Evolutionary conservation across 495 filamentous ascomycete genomes (phyloP).

Genomic region (Bombardia bombarda): DNA sequence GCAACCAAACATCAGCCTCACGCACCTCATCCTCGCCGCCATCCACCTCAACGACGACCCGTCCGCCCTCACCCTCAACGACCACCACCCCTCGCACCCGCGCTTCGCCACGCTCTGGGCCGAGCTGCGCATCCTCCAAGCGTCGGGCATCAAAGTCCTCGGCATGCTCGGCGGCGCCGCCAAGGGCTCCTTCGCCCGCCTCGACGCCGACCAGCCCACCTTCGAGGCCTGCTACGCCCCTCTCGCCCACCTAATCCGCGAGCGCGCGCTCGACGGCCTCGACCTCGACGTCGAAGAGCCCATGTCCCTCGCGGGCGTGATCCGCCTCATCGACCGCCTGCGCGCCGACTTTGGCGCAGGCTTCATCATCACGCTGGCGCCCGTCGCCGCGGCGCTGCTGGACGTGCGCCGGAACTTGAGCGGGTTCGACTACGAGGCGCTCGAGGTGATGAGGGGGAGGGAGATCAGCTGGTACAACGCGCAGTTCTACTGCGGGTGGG

Average conservation of each 20-base stretch:
- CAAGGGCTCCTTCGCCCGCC: conserved; percentile 52
- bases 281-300: conserved; percentile 81
- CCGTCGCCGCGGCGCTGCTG: conserved; percentile 64
- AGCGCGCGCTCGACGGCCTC: conserved; percentile 58
- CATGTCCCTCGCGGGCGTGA: conserved; percentile 63
- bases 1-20: conserved; percentile 44
- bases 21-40: conserved; percentile 71
- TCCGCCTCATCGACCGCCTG: conserved; percentile 67
- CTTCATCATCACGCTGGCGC: conserved; percentile 73
- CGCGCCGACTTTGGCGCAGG: conserved; percentile 59
- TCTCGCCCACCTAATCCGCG: conserved; percentile 51
- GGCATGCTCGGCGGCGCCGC: conserved; percentile 84
- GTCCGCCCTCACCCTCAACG: conserved; percentile 61
- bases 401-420: conserved; percentile 51
- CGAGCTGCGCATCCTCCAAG: conserved; percentile 59
- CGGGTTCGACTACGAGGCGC: conserved; percentile 66
- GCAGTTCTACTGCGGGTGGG: conserved; percentile 87
- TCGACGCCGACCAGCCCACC: conserved; percentile 43
- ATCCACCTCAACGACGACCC: conserved; percentile 68
- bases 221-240: conserved; percentile 66
- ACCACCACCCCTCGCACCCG: conserved; percentile 54
- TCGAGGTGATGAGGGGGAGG: conserved; percentile 57
- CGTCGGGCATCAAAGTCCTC: conserved; percentile 60
- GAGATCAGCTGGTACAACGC: conserved; percentile 76
- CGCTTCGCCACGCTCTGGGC: conserved; percentile 57